These are phyloP conservation scores for Chlorella sp. DNA, from an alignment of 139 green algal species.

Conservation along the genomic window DNA sequence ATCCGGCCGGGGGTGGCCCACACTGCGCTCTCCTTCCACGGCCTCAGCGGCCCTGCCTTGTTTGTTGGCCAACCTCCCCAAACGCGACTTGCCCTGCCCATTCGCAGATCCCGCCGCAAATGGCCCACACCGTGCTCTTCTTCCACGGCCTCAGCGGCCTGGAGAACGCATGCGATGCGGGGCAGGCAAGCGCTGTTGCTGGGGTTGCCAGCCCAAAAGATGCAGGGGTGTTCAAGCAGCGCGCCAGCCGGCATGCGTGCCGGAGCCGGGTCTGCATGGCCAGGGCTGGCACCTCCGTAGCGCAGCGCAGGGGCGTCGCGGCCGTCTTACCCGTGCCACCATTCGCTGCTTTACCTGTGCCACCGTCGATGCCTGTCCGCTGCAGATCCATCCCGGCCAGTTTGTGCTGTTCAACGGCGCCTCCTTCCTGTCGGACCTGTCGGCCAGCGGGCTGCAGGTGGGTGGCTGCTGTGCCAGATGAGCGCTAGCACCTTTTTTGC, in stretches of 20 bases:
- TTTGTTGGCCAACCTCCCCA: background rate
- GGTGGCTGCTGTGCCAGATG: background rate
- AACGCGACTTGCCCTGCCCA: too few relatives aligned
- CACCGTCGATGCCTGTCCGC: too few relatives aligned
- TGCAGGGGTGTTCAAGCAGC: too few relatives aligned
- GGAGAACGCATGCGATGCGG: conserved; percentile 56
- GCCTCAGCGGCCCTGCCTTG: background rate
- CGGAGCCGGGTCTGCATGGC: too few relatives aligned
- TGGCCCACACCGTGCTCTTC: conserved; percentile 48
- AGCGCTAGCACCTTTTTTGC: too few relatives aligned
- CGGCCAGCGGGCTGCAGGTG: conserved; percentile 13
- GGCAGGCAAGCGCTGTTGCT: conserved; percentile 3
- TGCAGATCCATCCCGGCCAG: conserved; percentile 35
- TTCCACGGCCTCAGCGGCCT: conserved; percentile 66
- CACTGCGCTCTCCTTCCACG: background rate
- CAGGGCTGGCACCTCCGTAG: too few relatives aligned
- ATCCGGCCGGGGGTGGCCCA: too few relatives aligned
- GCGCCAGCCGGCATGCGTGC: too few relatives aligned
- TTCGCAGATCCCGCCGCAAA: background rate
- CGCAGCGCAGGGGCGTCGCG: too few relatives aligned
- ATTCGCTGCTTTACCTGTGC: too few relatives aligned
- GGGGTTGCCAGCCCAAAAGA: too few relatives aligned
- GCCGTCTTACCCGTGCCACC: too few relatives aligned
- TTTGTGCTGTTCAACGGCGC: conserved; percentile 71
- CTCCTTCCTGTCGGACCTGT: conserved; percentile 57